phyloP scores from a whole-genome alignment of 2,329 filamentous ascomycete genomes.

The Sclerotinia borealis region DNA sequence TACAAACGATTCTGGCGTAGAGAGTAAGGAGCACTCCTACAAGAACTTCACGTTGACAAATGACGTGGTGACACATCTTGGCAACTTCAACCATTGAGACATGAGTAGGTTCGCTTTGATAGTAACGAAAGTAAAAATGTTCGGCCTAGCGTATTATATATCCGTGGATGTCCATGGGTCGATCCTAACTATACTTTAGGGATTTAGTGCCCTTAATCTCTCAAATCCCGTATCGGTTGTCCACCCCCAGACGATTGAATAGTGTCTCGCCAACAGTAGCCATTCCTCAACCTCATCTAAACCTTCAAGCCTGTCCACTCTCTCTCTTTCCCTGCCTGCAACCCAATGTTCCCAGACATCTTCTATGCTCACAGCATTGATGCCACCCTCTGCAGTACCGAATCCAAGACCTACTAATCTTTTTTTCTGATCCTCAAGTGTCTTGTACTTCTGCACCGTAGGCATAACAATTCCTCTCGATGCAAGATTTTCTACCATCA shows the following conservation, averaged over 20 bases:
- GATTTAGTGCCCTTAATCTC: background rate
- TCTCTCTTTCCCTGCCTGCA: conserved; percentile 61
- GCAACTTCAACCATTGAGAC: background rate
- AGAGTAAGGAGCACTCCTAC: background rate
- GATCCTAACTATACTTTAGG: background rate
- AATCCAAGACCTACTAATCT: conserved; percentile 66
- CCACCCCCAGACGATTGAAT: conserved; percentile 86
- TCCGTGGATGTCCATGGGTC: background rate
- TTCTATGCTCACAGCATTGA: conserved; percentile 53
- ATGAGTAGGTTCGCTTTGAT: background rate
- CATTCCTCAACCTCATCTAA: conserved; percentile 96
- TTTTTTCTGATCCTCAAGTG: conserved; percentile 59
- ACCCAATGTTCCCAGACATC: conserved; percentile 79
- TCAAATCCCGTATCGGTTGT: conserved; percentile 27
- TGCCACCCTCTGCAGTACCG: conserved; percentile 34
- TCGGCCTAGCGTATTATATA: background rate
- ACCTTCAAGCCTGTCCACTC: conserved; percentile 75
- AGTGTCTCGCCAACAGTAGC: conserved; percentile 79
- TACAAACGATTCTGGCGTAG: background rate
- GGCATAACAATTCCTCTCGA: conserved; percentile 78
- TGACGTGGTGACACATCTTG: background rate
- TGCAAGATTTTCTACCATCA: conserved; percentile 87
- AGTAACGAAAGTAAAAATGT: background rate
- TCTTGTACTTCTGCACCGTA: conserved; percentile 68
- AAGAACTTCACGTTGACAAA: background rate